Base-by-base conservation (phyloP, 2,329 filamentous ascomycete genomes). In the Trichoderma sp. region DNA sequence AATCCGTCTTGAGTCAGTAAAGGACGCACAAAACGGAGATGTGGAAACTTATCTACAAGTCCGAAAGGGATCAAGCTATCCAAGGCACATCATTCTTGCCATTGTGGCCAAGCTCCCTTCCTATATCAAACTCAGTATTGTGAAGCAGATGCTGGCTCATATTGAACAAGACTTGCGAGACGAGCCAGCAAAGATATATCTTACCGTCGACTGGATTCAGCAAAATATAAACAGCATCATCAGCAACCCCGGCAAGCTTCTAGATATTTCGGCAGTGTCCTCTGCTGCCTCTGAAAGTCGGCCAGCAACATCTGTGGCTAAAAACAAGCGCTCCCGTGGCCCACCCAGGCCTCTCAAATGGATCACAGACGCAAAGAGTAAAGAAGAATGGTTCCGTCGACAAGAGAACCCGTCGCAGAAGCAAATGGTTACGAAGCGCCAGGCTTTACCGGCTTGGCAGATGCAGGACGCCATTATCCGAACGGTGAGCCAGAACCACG, bases 171-270 rank as follows among this genome's bases (percentile, higher is more conserved):
- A 89, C 32, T 85, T 97, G 34, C 81, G 90, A 16, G 95, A 93
- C 28, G 93, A 96, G 76, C 92, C 93, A 49, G 97, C 97, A 91
- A 89, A 88, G 77, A 87, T 97, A 14, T 98, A 94, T 79, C 92
- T 92, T 72, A 85, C 97, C 14, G 86, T 95, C 64, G 94, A 97
- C 79, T 98, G 95, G 94, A 81, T 98, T 4, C 94, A 98, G 77
- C 88, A 91, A 71, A 90, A 94, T 72, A 89, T 97, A 71, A 90
- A 93, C 69, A 81, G 81, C n/a, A 92, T 98, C 68, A 90, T 97
- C 66, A 90, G 94, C 70, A 88, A 91, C 69, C 96, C 96, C 0
- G 96, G 95, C 1, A 91, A 87, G 71, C 84, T 99, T 49, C 87
- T 91, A 49, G 94, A 97, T 67, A 93, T 98, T 49, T 92, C 94